Evolutionary conservation across 768 basidiomycete species (phyloP).

Genomic region (Boletus pseudopeckii): DNA sequence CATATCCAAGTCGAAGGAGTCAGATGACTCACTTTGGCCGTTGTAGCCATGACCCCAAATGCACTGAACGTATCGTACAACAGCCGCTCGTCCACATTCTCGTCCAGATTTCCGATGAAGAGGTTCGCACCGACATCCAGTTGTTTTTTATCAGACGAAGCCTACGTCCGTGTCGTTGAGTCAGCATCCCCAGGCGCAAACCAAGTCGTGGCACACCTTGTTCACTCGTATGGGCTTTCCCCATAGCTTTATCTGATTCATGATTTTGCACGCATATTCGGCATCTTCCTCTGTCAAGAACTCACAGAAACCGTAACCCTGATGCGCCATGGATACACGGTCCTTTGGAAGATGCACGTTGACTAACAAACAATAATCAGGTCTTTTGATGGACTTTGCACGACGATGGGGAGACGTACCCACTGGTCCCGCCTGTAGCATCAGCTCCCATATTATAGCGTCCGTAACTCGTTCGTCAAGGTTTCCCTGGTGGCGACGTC

Average conservation of each 20-base stretch:
- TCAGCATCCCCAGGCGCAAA: not conserved
- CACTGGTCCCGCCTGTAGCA: slow-evolving; percentile 98
- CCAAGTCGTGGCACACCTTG: slow-evolving; percentile 62
- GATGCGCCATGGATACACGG: slow-evolving; percentile 96
- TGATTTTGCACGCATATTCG: slow-evolving; percentile 99
- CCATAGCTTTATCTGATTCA: slow-evolving; percentile 99
- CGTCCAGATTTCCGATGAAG: slow-evolving; percentile 94
- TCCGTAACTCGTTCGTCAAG: slow-evolving; percentile 94
- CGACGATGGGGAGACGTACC: slow-evolving; percentile 51
- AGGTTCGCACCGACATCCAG: slow-evolving; percentile 97
- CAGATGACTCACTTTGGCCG: slow-evolving; percentile 60
- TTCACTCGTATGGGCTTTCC: slow-evolving; percentile 99
- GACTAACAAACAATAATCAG: slow-evolving; percentile 44
- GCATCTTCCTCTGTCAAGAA: slow-evolving; percentile 98
- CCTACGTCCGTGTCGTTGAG: slow-evolving; percentile 45
- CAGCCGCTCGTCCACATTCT: slow-evolving; percentile 89
- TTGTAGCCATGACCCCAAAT: slow-evolving; percentile 89
- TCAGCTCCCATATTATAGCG: slow-evolving; percentile 95
- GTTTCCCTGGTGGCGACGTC: slow-evolving; percentile 63
- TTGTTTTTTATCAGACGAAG: slow-evolving; percentile 97
- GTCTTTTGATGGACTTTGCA: not conserved
- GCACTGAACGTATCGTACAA: slow-evolving; percentile 95
- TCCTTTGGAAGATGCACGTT: slow-evolving; percentile 99
- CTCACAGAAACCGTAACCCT: slow-evolving; percentile 99
- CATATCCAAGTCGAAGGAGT: not conserved